Evolutionary conservation across 225 moss, liverwort and hornwort genomes (phyloP), one percentile per base, ranked within the genome.

Genomic region (Neckera pumila): DNA sequence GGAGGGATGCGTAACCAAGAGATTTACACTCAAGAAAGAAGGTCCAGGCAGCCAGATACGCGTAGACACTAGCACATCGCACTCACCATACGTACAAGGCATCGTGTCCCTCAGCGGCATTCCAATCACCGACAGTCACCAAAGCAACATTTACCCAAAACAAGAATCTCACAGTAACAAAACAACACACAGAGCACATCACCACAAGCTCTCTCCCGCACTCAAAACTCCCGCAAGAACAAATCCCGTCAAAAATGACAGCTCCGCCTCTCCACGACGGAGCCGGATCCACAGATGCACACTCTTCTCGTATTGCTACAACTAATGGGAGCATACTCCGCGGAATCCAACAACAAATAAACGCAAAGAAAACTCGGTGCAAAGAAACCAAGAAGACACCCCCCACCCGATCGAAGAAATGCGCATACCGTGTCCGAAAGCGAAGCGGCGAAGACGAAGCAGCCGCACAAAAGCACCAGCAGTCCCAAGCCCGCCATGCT

Each of bases 371-470:
- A 14, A 15, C 10, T n/a, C 38, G 15, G 9, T 9, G 34, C 34
- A 25, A 9, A 11, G 17, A 12, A 18, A 66, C 54, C 30, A 43
- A 63, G 40, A 58, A n/a, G 66, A 62, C 18, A 7, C 4, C 10
- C 3, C 4, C 9, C 10, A 3, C 4, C 9, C 8, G 51, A 51
- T 51, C 53, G 23, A 28, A 11, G 2, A 14, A 7, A 57, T 31
- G 58, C 17, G 30, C 83, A 21, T 79, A 94, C 94, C 71, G 92
- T 91, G 67, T 94, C 90, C 1, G 92, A 92, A 30, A 89, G 91
- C 47, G 94, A 91, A 58, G 91, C 91, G 36, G 92, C 94, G n/a
- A 91, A 88, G 28, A 42, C 90, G 31, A 90, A 92, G 53, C 89
- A 91, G 12, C 83, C 92, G 20, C 91, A 94, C 33, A 94, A 64